A percentile compares a stretch with the other conserved stretches of the same genome.
These are phyloP conservation scores for Corynascus novoguineensis DNA, from an alignment of 495 filamentous ascomycete species.

Conservation along the genomic window DNA sequence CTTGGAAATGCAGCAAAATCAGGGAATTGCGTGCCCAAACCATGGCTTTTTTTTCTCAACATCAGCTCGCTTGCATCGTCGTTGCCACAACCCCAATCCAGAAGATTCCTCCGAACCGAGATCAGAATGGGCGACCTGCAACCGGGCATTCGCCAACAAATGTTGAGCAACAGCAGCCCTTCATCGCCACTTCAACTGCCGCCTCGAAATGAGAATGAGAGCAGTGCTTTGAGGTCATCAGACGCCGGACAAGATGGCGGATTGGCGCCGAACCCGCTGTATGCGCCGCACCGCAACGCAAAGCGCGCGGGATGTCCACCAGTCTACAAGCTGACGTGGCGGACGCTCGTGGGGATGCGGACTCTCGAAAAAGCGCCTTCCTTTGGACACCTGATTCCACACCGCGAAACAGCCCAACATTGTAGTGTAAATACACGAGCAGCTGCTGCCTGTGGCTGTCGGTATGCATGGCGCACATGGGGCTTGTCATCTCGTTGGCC, in stretches of 20 bases:
- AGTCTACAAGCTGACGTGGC: neutral
- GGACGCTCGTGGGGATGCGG: too few relatives aligned
- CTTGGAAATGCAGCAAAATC: neutral
- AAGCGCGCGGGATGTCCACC: neutral
- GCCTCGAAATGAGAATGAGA: neutral
- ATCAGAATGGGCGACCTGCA: neutral
- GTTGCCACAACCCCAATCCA: neutral
- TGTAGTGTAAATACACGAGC: neutral
- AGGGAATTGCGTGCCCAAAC: neutral
- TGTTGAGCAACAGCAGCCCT: neutral
- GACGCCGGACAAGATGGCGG: neutral
- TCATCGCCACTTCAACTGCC: neutral
- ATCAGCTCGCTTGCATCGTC: neutral
- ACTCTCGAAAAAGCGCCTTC: neutral
- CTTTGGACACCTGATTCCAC: neutral
- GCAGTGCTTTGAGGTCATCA: too few relatives aligned
- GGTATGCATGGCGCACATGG: conserved; percentile 1
- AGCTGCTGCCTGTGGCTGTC: neutral
- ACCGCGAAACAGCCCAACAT: too few relatives aligned
- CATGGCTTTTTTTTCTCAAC: neutral
- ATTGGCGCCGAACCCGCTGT: conserved; percentile 5
- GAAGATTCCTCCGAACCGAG: neutral
- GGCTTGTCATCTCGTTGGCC: neutral
- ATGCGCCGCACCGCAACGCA: neutral
- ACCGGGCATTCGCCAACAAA: neutral